phyloP scores from a whole-genome alignment of 371 early-diverging fungal species.

The Mucor velutinosus region DNA sequence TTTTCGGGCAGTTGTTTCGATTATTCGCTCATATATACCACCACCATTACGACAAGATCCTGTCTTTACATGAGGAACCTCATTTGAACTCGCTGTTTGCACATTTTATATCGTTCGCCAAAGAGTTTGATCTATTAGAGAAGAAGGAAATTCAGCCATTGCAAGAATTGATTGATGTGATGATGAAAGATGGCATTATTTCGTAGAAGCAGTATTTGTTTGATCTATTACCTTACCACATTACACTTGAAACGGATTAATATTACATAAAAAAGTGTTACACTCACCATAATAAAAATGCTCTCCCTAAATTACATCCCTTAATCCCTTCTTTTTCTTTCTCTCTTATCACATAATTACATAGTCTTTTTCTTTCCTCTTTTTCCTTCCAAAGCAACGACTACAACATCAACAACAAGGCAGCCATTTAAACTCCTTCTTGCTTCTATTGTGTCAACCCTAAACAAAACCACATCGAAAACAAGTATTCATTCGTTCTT shows the following conservation, averaged over 20 bases:
- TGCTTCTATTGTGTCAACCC: not conserved
- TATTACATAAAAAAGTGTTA: slow-evolving; percentile 1
- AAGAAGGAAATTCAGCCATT: slow-evolving; percentile 88
- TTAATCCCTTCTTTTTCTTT: not conserved
- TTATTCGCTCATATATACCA: slow-evolving; percentile 94
- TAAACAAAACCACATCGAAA: not conserved
- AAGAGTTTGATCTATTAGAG: slow-evolving; percentile 90
- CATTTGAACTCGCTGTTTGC: slow-evolving; percentile 95
- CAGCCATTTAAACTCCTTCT: not conserved
- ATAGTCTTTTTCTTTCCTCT: not conserved
- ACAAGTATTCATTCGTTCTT: not conserved
- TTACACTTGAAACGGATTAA: not conserved
- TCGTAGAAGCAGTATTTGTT: slow-evolving; percentile 4
- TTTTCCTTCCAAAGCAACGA: not conserved
- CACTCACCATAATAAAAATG: slow-evolving; percentile 1
- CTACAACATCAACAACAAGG: not conserved
- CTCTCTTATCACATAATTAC: not conserved
- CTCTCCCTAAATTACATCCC: not conserved
- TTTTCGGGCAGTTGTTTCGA: slow-evolving; percentile 86
- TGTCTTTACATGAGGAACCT: slow-evolving; percentile 80
- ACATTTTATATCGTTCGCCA: slow-evolving; percentile 89
- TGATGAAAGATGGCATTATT: slow-evolving; percentile 58
- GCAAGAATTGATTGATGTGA: slow-evolving; percentile 74
- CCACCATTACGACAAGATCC: slow-evolving; percentile 86
- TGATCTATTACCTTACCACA: not conserved